Evolutionary conservation across 805 yeast genomes (phyloP).

Genomic region (Komagataella kurtzmanii): DNA sequence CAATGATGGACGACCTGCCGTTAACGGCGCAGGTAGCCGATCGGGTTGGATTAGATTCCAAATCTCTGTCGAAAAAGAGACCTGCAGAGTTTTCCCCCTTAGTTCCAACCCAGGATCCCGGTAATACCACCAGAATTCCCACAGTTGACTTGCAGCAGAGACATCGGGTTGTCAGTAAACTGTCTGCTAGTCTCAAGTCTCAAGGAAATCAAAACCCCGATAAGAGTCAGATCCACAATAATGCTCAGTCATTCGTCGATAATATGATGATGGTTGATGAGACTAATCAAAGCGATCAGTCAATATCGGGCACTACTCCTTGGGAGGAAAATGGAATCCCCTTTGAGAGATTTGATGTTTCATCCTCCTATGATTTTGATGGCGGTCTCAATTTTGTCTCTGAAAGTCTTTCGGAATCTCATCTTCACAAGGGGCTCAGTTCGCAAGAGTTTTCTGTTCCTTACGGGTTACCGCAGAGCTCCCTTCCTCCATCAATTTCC

Average conservation of each 20-base stretch:
- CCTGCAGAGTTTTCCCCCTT: constrained; percentile 14
- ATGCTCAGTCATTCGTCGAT: not conserved
- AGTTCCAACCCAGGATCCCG: constrained; percentile 1
- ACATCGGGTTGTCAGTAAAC: not conserved
- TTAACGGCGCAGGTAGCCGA: not conserved
- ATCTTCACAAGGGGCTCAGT: not conserved
- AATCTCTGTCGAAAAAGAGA: constrained; percentile 6
- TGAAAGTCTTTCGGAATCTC: not conserved
- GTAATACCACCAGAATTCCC: not conserved
- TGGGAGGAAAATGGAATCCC: not conserved
- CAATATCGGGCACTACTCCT: not conserved
- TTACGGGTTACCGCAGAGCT: not conserved
- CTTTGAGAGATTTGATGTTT: not conserved
- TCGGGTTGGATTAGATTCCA: not conserved
- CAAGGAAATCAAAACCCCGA: not conserved
- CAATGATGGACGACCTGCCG: not conserved
- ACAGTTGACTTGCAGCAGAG: not conserved
- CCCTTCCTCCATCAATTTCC: not conserved
- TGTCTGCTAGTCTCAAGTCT: not conserved
- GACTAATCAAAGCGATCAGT: not conserved
- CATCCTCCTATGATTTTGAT: not conserved
- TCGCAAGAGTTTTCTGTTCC: not conserved
- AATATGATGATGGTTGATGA: not conserved
- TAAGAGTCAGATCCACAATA: not conserved
- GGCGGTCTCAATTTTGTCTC: not conserved